Base-by-base conservation (phyloP, 768 basidiomycete genomes). In the Daedaleopsis nitida region DNA sequence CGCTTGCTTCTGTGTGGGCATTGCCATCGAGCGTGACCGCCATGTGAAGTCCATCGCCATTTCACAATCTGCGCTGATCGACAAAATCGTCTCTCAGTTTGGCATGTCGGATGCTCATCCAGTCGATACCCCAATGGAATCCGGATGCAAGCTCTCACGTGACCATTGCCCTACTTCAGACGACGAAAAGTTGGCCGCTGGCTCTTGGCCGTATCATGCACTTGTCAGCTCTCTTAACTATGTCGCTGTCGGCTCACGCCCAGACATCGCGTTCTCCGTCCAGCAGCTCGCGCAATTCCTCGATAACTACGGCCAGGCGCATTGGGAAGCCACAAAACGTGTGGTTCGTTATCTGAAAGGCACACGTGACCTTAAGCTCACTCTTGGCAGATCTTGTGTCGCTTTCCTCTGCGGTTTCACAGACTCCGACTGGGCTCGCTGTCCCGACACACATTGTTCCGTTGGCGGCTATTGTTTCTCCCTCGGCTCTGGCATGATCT, bases 21-120 rank as follows among this genome's bases (percentile, higher is more conserved):
- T 82, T n/a, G 70, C 65, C 8, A 72, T 80, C 35, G 47, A 65
- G n/a, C 68, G 71, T 0, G 71, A 79, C 27, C 62, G 64, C 5
- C 13, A 48, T 2, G 45, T 48, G 5, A 54, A 63, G 17, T 65
- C 61, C 0, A 61, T 75, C 7, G n/a, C 52, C n/a, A 48, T 70
- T 27, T 67, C 66, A 0, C 68, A 69, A 49, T 43, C 49, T 14
- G 52, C 62, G 24, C 53, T 63, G 38, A 70, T 70, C 49, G 57
- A 64, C 57, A 45, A 37, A 1, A 55, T 66, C 24, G 24, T 65
- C 23, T 38, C 62, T 1, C 58, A 54, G 9, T 71, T 67, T 51
- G 19, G 51, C 5, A 49, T 70, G 11, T 11, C 19, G 9, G 55
- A 65, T 37, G 45, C 55, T 21, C 19, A 53, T 17, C 65, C 62